Conservation (phyloP, 2,329 filamentous ascomycete genomes). For the Ilyonectria mors-panacis region DNA sequence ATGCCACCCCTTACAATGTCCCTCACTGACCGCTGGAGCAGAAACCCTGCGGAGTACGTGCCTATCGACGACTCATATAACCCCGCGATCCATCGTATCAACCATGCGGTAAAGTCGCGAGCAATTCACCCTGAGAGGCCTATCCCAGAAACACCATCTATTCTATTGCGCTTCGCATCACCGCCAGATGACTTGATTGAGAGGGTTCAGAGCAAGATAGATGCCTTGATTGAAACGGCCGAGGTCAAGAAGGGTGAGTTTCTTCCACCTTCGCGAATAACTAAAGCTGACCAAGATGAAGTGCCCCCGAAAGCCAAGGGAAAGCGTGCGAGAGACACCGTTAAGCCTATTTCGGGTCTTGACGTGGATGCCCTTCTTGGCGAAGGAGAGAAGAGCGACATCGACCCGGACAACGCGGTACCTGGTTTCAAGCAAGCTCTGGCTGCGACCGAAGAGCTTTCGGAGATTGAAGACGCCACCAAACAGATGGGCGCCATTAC, state of each 20-base stretch:
- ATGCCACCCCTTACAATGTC: neutral
- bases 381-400: constrained; percentile 60
- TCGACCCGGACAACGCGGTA: constrained; percentile 80
- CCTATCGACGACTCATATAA: constrained; percentile 87
- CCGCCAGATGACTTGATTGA: constrained; percentile 78
- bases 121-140: constrained; percentile 80
- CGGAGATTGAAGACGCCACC: constrained; percentile 75
- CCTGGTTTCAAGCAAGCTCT: constrained; percentile 92
- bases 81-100: constrained; percentile 88
- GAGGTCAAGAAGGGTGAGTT: constrained; percentile 84
- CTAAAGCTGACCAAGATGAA: constrained; percentile 50
- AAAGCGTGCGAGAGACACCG: constrained; percentile 76
- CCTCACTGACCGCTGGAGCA: constrained; percentile 43
- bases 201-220: constrained; percentile 70
- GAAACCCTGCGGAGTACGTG: constrained; percentile 76
- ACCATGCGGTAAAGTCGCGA: constrained; percentile 86
- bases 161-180: constrained; percentile 79
- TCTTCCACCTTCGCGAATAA: neutral
- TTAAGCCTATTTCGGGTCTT: constrained; percentile 90
- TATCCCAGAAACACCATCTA: constrained; percentile 73
- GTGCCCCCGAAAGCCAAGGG: constrained; percentile 86
- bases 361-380: constrained; percentile 88
- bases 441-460: constrained; percentile 70
- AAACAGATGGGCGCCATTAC: constrained; percentile 84
- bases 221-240: constrained; percentile 76